These are phyloP conservation scores for Lactarius sanguifluus DNA, from an alignment of 768 basidiomycete genomes.

Conservation along the genomic window DNA sequence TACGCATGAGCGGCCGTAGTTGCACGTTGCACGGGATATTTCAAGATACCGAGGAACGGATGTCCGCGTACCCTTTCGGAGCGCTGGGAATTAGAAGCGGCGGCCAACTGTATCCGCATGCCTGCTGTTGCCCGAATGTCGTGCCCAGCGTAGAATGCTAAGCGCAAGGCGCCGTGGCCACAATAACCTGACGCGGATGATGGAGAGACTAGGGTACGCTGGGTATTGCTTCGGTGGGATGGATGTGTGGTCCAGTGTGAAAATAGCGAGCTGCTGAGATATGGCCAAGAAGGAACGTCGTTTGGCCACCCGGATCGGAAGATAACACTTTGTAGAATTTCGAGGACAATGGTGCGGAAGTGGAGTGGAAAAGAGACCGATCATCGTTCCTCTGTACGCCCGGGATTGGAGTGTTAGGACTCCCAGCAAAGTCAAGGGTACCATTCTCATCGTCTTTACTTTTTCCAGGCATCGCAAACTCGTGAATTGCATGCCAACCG, in stretches of 20 bases:
- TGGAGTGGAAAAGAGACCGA: no score
- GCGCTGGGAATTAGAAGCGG: not conserved
- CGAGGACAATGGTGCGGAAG: not conserved
- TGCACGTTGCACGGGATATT: not conserved
- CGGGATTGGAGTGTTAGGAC: not conserved
- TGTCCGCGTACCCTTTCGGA: not conserved
- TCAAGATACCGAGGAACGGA: slow-evolving; percentile 11
- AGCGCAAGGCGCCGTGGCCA: not conserved
- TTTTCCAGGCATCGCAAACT: no score
- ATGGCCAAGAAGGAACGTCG: not conserved
- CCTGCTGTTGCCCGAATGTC: slow-evolving; percentile 14
- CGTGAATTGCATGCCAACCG: no score
- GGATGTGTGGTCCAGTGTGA: not conserved
- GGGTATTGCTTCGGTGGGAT: not conserved
- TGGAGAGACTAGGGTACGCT: not conserved
- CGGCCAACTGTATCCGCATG: slow-evolving; percentile 7
- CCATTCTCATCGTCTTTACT: no score
- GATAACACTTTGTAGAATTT: slow-evolving; percentile 25
- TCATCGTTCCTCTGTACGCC: no score
- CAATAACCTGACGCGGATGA: slow-evolving; percentile 18
- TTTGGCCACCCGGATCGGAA: not conserved
- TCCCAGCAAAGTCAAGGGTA: not conserved
- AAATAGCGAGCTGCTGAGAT: slow-evolving; percentile 16
- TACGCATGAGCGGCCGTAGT: not conserved
- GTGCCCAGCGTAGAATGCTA: slow-evolving; percentile 10